phyloP scores from a whole-genome alignment of 2,329 filamentous ascomycete genomes.

The Celoporthe dispersa region DNA sequence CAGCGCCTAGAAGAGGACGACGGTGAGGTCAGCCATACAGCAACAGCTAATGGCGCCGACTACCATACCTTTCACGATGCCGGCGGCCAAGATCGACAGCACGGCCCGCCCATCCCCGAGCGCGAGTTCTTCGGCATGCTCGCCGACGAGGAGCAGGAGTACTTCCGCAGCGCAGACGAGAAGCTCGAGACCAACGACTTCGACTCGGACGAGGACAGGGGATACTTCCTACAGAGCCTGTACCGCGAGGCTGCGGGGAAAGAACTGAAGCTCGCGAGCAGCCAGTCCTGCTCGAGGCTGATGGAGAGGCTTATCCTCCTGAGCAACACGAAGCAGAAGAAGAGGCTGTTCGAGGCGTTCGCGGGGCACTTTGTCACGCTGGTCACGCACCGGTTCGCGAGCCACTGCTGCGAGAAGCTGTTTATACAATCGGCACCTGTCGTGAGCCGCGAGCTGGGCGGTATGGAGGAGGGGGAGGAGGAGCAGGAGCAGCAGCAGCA shows the following conservation, averaged over 20 bases:
- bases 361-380: constrained; percentile 85
- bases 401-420: constrained; percentile 93
- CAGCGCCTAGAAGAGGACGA: constrained; percentile 33
- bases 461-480: constrained; percentile 45
- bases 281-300: constrained; percentile 90
- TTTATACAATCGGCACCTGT: constrained; percentile 82
- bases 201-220: constrained; percentile 71
- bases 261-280: constrained; percentile 93
- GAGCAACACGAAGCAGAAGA: constrained; percentile 79
- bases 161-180: constrained; percentile 89
- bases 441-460: constrained; percentile 73
- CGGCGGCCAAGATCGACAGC: constrained; percentile 3
- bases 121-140: constrained; percentile 91
- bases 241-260: constrained; percentile 87
- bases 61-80: constrained; percentile 4
- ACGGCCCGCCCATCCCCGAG: constrained; percentile 46
- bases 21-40: constrained; percentile 1
- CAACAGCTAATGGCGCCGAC: constrained; percentile 18
- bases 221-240: constrained; percentile 77
- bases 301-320: constrained; percentile 90
- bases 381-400: constrained; percentile 93
- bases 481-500: constrained; percentile 49
- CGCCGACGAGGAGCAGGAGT: constrained; percentile 91
- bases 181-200: constrained; percentile 91
- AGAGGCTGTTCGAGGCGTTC: constrained; percentile 84